Evolutionary conservation across 108 stramenopile species (phyloP), one percentile per base, ranked within the genome.

Genomic region (Chaetoceros tenuissimus): DNA sequence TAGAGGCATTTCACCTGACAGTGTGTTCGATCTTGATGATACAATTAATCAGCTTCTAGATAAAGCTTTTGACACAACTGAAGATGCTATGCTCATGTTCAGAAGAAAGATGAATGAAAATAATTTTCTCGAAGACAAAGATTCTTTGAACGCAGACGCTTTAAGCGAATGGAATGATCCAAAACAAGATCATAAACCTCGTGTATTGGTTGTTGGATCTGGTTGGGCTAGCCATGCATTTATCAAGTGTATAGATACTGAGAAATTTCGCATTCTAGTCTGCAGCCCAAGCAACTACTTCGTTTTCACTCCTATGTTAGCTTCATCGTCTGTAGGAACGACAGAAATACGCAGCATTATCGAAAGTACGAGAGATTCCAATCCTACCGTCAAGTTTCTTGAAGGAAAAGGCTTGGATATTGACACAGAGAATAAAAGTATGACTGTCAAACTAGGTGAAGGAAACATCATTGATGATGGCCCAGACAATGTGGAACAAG

Each of bases 221-320:
- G 79, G 79, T 49, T 80, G 79, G 79, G 75, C 80, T 3, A 31
- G 71, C 10, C 86, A 84, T 59, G 79, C 82, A 3, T 63, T 88
- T 27, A 53, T 81, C 46, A 84, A 88, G 51, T 63, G 81, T 7
- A 78, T 75, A 23, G 79, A 79, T 47, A 65, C 64, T 3, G 53
- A 68, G 49, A 80, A 82, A 46, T 50, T 82, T 18, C 75, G 82
- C 0, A 43, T 87, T 20, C 67, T 85, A 51, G 73, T 84, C 19
- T 81, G 85, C 26, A 64, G 61, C 51, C 83, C 87, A 0, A 56
- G 66, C 28, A 83, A 83, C 57, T 78, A 84, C 53, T 89, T 89
- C 66, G 80, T 89, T 19, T 88, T 88, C 56, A 85, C 84, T 29
- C 87, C 87, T 23, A 75, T 89, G 87, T 48, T 89, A 28, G 81